Percentiles rank a stretch among this genome's conserved stretches.
These are phyloP conservation scores for Naganishia onofrii DNA, from an alignment of 768 basidiomycete species.

Conservation along the genomic window DNA sequence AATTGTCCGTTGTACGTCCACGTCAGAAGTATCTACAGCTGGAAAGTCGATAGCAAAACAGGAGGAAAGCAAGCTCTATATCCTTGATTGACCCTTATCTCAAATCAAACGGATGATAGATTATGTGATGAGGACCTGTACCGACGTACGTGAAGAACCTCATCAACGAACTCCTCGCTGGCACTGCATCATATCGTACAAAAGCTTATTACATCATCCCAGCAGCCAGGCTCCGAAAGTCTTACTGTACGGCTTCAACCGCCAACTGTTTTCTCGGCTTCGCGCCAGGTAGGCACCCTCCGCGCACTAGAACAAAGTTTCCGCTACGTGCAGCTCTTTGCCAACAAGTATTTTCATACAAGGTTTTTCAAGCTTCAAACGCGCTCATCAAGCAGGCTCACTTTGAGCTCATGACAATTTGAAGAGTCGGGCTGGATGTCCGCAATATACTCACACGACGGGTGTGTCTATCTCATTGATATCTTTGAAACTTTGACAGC, in stretches of 20 bases:
- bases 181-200: neutral
- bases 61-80: neutral
- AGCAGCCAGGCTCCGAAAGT: neutral
- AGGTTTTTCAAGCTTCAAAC: neutral
- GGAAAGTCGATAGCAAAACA: neutral
- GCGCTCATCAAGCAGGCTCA: neutral
- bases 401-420: neutral
- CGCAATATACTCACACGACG: no score
- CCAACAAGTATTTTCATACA: neutral
- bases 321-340: neutral
- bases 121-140: neutral
- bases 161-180: neutral
- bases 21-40: neutral
- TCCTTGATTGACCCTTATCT: neutral
- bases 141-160: neutral
- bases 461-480: no score
- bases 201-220: neutral
- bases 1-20: neutral
- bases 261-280: neutral
- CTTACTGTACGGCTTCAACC: neutral
- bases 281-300: neutral
- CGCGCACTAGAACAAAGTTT: slow-evolving; percentile 1
- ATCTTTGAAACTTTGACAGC: no score
- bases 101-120: neutral
- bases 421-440: no score